phyloP scores from a whole-genome alignment of 495 filamentous ascomycete genomes.

The Penicillium coprophilum region DNA sequence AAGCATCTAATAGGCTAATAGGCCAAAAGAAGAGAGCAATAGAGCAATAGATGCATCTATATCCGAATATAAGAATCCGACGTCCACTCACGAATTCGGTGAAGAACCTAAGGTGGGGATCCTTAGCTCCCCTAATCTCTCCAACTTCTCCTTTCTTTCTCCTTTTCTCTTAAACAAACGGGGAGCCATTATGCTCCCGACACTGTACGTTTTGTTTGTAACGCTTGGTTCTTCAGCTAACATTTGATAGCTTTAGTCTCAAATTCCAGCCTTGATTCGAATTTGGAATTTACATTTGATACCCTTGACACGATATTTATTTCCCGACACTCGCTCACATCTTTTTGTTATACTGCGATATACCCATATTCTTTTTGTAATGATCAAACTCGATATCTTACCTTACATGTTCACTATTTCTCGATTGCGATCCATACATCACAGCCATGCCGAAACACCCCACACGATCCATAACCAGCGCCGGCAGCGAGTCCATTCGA shows the following conservation, averaged over 20 bases:
- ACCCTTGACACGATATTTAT: conserved; percentile 15
- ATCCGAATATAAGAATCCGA: too few species aligned
- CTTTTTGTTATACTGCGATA: conserved; percentile 15
- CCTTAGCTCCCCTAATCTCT: conserved; percentile 8
- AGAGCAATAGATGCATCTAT: too few species aligned
- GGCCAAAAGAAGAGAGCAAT: too few species aligned
- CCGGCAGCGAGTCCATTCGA: conserved; percentile 23
- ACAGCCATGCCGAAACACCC: conserved; percentile 19
- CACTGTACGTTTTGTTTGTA: conserved; percentile 21
- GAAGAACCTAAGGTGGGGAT: background rate
- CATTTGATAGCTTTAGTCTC: conserved; percentile 22
- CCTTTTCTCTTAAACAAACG: conserved; percentile 1
- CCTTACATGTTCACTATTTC: background rate
- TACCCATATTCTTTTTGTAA: conserved; percentile 26
- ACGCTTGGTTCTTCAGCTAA: conserved; percentile 14
- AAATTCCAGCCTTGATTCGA: conserved; percentile 22
- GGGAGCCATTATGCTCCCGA: conserved; percentile 22
- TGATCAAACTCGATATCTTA: conserved; percentile 13
- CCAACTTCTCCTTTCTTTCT: conserved; percentile 5
- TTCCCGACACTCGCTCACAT: conserved; percentile 19
- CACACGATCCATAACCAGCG: conserved; percentile 23
- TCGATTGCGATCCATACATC: conserved; percentile 1
- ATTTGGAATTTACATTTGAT: conserved; percentile 11
- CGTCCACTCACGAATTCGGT: too few species aligned
- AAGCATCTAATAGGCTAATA: too few species aligned